phyloP scores from a whole-genome alignment of 306 rosid genomes.

The Cotoneaster glaucophyllus region DNA sequence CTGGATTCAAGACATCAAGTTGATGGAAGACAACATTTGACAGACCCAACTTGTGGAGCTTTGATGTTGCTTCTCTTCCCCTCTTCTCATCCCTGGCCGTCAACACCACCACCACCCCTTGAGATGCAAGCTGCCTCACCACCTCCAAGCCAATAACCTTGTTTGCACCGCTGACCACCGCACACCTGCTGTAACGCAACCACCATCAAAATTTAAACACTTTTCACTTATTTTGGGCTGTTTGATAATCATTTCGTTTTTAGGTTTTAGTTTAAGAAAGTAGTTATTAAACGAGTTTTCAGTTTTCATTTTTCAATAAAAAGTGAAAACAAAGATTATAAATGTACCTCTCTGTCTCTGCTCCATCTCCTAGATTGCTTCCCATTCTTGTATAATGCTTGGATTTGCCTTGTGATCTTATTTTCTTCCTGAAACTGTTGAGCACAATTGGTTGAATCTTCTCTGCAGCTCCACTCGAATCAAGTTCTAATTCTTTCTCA shows the following conservation, averaged over 20 bases:
- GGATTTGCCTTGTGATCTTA: not conserved
- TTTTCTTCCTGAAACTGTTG: not conserved
- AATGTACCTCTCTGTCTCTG: conserved; percentile 13
- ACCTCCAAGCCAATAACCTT: conserved; percentile 48
- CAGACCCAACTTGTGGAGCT: conserved; percentile 34
- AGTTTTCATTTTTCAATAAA: too few relatives aligned
- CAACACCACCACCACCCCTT: conserved; percentile 38
- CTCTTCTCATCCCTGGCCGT: conserved; percentile 47
- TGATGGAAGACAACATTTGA: conserved; percentile 39
- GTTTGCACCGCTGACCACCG: conserved; percentile 52
- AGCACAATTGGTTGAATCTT: not conserved
- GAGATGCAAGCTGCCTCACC: conserved; percentile 34
- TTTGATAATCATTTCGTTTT: too few relatives aligned
- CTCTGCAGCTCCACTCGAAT: not conserved
- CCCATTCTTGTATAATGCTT: conserved; percentile 11
- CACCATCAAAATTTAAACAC: too few relatives aligned
- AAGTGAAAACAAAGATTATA: too few relatives aligned
- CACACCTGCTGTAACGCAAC: conserved; percentile 15
- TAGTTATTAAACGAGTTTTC: too few relatives aligned
- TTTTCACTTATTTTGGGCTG: too few relatives aligned
- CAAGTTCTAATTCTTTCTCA: too few relatives aligned
- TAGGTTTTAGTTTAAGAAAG: too few relatives aligned
- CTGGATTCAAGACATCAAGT: conserved; percentile 40
- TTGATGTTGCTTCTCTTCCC: conserved; percentile 29
- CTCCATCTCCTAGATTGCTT: not conserved